Conservation (phyloP, 371 early-diverging fungal species). For the Mucor plumbeus region DNA sequence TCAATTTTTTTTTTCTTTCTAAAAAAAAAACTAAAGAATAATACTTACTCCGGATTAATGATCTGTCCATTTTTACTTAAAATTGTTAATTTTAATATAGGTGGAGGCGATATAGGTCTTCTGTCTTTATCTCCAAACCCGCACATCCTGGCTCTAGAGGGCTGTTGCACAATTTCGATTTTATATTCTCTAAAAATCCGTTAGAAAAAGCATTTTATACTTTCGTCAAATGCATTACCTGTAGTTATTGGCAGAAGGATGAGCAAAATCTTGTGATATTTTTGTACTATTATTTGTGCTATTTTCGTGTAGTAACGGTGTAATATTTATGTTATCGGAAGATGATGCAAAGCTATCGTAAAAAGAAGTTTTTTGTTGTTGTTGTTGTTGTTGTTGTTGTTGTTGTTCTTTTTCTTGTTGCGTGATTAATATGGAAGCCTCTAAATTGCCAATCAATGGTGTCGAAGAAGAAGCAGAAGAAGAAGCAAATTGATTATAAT, state of each 20-base stretch:
- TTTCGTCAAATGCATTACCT: not conserved
- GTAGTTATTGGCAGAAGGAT: not conserved
- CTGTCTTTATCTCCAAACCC: slow-evolving; percentile 82
- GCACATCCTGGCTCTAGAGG: slow-evolving; percentile 84
- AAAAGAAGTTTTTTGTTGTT: not conserved
- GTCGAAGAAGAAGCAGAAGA: not conserved
- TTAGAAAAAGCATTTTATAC: not conserved
- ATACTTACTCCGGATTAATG: slow-evolving; percentile 43
- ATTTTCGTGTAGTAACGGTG: not conserved
- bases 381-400: not conserved
- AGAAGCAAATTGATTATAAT: not conserved
- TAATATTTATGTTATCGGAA: not conserved
- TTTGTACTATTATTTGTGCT: not conserved
- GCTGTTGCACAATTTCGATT: slow-evolving; percentile 67
- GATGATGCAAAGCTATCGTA: not conserved
- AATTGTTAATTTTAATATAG: slow-evolving; percentile 51
- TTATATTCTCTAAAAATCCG: slow-evolving; percentile 18
- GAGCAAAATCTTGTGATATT: not conserved
- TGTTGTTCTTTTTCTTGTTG: not conserved
- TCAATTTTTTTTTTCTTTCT: not conserved
- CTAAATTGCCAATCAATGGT: not conserved
- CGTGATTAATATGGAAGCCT: not conserved
- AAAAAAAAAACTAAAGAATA: not conserved
- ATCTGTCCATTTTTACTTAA: slow-evolving; percentile 35
- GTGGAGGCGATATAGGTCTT: slow-evolving; percentile 65